Evolutionary conservation across 768 basidiomycete species (phyloP), one percentile per base, ranked within the genome.

Genomic region (Boletus speciosus): DNA sequence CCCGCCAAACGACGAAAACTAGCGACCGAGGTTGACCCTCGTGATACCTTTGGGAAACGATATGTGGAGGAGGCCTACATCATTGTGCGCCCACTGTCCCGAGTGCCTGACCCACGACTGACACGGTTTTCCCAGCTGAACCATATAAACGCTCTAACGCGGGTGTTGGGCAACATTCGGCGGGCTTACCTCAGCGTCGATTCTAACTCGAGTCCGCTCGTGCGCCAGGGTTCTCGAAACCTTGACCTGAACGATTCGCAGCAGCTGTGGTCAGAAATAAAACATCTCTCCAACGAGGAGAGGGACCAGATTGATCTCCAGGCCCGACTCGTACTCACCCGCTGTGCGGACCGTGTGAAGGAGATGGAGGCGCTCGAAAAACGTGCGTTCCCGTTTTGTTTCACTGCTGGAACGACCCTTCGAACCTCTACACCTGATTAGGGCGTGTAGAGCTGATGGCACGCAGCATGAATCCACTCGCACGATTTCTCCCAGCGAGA

Each of bases 261-360:
- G 54, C 73, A 77, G 55, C 74, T 77, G 42, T 90, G 87, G 88
- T 69, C 78, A 16, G 79, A 80, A 49, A 75, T 91, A 48, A 82
- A 81, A 57, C 75, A 86, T 63, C 79, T 99, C 6, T 84, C 84
- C 9, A 94, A 98, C 66, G 84, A 91, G 58, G 95, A 99, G 69
- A 79, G 95, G 56, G 95, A 98, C 72, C 93, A 97, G 73, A 90
- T 99, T 49, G 97, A 99, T 77, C 74, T 94, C 56, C 90, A 96
- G 67, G 88, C 92, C 32, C 86, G 89, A 60, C 80, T 93, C 62
- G 87, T 97, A 51, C 76, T 98, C 46, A 81, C 85, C 47, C 82
- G 86, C 49, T 97, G 93, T 73, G 84, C 91, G 32, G 90, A 95
- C 59, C 78, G 90, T 61, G 88, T 98, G 8, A 86, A 84, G 61